phyloP scores from a whole-genome alignment of 192 early-diverging fungal species.

The Gorgonomyces haynaldii region DNA sequence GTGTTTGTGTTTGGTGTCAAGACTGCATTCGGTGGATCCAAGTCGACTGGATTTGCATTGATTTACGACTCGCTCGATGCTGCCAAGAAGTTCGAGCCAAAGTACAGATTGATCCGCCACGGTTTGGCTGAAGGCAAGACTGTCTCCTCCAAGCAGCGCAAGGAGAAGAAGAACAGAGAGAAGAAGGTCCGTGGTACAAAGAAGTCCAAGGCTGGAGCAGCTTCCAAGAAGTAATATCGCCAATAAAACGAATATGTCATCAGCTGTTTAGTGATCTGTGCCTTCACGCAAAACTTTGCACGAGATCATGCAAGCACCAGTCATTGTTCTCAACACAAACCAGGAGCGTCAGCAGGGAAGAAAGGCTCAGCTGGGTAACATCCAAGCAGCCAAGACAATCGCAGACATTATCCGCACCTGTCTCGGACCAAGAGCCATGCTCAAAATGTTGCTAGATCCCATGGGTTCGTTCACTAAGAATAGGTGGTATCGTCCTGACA shows the following conservation, averaged over 20 bases:
- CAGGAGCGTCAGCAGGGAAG: constrained; percentile 87
- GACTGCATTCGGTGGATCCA: constrained; percentile 94
- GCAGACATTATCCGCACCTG: constrained; percentile 98
- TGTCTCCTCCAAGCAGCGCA: constrained; percentile 92
- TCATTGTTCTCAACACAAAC: constrained; percentile 25
- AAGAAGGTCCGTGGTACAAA: constrained; percentile 98
- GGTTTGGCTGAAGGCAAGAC: constrained; percentile 58
- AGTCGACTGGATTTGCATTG: constrained; percentile 87
- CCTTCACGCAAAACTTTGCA: background rate
- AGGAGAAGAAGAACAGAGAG: constrained; percentile 63
- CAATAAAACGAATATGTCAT: background rate
- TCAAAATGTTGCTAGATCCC: constrained; percentile 99
- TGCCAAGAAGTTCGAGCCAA: constrained; percentile 98
- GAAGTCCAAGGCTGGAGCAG: constrained; percentile 52
- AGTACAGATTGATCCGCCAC: constrained; percentile 81
- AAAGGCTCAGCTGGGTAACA: constrained; percentile 96
- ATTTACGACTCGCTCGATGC: constrained; percentile 92
- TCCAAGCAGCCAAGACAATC: constrained; percentile 95
- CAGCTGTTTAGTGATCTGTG: background rate
- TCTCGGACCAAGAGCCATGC: constrained; percentile 95
- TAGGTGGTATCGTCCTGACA: constrained; percentile 94
- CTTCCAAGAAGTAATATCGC: constrained; percentile 14
- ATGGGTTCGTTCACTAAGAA: no score
- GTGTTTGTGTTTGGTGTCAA: constrained; percentile 92
- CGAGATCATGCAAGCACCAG: background rate